Percentiles rank a stretch among this genome's conserved stretches.
Conservation (phyloP, 352 stramenopile genomes). For the Globisporangium rhizosaccharum region DNA sequence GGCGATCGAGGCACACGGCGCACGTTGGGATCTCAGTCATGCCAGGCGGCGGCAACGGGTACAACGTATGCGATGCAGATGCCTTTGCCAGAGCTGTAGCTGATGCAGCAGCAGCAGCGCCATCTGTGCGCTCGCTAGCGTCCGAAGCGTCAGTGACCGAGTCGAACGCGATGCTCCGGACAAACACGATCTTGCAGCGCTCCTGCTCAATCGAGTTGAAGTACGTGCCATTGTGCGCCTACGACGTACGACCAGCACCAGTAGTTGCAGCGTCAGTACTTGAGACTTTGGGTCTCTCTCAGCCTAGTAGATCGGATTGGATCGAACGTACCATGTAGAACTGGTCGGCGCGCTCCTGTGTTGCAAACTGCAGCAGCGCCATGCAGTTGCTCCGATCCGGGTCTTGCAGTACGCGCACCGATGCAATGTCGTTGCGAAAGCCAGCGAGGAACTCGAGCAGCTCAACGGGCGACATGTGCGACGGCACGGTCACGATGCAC, state of each 20-base stretch:
- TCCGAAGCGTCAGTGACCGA: conserved; percentile 19
- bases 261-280: too few species aligned
- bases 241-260: neutral
- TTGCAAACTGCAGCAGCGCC: conserved; percentile 77
- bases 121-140: neutral
- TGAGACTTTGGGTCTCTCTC: neutral
- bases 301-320: neutral
- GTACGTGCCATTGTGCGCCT: conserved; percentile 86
- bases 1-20: conserved; percentile 88
- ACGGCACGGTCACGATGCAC: conserved; percentile 78
- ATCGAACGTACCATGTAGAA: conserved; percentile 51
- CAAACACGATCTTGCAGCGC: conserved; percentile 88
- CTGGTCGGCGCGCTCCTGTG: conserved; percentile 74
- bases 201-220: conserved; percentile 92
- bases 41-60: conserved; percentile 49
- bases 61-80: conserved; percentile 33
- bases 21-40: conserved; percentile 90
- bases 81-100: conserved; percentile 1
- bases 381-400: conserved; percentile 81
- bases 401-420: conserved; percentile 81
- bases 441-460: conserved; percentile 78
- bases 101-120: neutral
- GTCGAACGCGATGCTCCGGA: conserved; percentile 86
- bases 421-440: conserved; percentile 66
- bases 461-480: conserved; percentile 82